Conservation (phyloP, 257 asterid genomes). For the Craterostigma plantagineum region DNA sequence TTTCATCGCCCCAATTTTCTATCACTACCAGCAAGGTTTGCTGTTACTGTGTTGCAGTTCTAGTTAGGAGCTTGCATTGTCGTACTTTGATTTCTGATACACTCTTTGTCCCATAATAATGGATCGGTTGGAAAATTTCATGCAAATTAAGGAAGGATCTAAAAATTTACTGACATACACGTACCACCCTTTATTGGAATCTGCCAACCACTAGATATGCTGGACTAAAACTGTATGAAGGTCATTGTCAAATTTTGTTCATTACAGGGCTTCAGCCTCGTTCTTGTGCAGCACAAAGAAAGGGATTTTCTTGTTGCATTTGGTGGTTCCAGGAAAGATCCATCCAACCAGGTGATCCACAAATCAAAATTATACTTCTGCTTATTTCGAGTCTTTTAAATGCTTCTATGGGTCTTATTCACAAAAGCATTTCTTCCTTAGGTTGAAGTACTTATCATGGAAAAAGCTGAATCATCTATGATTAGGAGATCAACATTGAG, state of each 20-base stretch:
- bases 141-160: too few relatives aligned
- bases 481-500: constrained; percentile 63
- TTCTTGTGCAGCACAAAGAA: constrained; percentile 80
- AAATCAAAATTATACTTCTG: background rate
- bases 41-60: too few relatives aligned
- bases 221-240: too few relatives aligned
- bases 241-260: constrained; percentile 3
- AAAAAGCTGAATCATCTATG: constrained; percentile 52
- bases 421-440: constrained; percentile 12
- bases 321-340: constrained; percentile 93
- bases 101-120: too few relatives aligned
- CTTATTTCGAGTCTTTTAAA: constrained; percentile 8
- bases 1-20: constrained; percentile 67
- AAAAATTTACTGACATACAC: too few relatives aligned
- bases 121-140: too few relatives aligned
- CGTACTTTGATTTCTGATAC: too few relatives aligned
- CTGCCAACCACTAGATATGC: too few relatives aligned
- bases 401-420: constrained; percentile 6
- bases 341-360: constrained; percentile 60
- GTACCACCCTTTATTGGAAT: too few relatives aligned
- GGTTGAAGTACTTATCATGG: constrained; percentile 88
- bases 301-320: constrained; percentile 91
- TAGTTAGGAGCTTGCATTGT: too few relatives aligned
- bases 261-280: constrained; percentile 89
- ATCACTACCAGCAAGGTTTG: constrained; percentile 73